phyloP scores from a whole-genome alignment of 306 rosid genomes.

The Vigna radiata region DNA sequence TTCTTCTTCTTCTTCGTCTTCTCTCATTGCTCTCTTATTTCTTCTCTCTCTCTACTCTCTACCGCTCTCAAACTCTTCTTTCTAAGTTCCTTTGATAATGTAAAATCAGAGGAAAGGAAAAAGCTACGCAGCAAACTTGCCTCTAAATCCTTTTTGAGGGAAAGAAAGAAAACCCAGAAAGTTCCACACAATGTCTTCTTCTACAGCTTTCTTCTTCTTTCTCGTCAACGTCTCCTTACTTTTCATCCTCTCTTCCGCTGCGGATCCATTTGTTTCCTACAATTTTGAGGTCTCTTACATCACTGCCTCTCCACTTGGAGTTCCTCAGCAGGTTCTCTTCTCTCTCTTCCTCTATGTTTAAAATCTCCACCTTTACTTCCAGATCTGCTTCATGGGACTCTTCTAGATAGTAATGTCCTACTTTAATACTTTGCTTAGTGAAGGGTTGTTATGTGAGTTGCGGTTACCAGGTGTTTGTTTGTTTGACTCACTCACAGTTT shows the following conservation, averaged over 20 bases:
- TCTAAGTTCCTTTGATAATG: constrained; percentile 53
- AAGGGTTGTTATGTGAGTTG: constrained; percentile 27
- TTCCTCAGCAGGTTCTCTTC: constrained; percentile 79
- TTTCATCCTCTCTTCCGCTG: constrained; percentile 59
- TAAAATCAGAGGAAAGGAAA: constrained; percentile 38
- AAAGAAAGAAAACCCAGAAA: constrained; percentile 22
- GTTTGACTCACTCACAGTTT: constrained; percentile 29
- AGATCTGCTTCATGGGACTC: constrained; percentile 52
- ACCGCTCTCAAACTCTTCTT: constrained; percentile 1
- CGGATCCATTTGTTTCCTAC: constrained; percentile 65
- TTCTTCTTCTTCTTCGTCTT: background rate
- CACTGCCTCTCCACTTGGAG: constrained; percentile 93
- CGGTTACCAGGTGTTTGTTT: constrained; percentile 6
- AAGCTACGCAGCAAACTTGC: constrained; percentile 25
- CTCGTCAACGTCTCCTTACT: constrained; percentile 56
- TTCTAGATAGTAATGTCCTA: constrained; percentile 20
- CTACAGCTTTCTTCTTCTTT: constrained; percentile 48
- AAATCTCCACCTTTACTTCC: constrained; percentile 44
- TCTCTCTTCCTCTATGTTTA: constrained; percentile 16
- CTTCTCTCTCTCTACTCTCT: background rate
- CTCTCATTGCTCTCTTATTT: background rate
- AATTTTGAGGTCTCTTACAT: constrained; percentile 75
- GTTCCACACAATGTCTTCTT: constrained; percentile 59
- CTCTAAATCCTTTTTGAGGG: constrained; percentile 42
- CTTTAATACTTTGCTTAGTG: constrained; percentile 6